Conservation (phyloP, 2,329 filamentous ascomycete genomes). For the Cladophialophora bantiana region DNA sequence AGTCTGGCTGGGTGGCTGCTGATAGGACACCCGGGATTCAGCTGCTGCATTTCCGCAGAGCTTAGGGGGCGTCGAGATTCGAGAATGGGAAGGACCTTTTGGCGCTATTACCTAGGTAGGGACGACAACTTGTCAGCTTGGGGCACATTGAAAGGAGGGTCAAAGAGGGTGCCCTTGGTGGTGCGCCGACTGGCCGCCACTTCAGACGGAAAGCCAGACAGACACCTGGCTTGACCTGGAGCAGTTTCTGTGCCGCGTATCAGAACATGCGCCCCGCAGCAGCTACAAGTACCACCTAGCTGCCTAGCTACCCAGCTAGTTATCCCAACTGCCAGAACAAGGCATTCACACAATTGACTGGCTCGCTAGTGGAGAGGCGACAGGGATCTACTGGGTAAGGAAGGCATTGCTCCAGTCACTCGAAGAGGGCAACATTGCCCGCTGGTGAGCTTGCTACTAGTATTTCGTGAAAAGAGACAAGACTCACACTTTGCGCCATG, state of each 20-base stretch:
- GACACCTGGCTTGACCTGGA: not conserved
- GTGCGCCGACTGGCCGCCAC: not conserved
- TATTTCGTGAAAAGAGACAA: not conserved
- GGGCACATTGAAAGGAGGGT: not conserved
- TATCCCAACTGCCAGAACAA: not conserved
- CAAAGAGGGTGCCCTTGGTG: too few species aligned
- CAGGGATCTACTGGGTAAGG: not conserved
- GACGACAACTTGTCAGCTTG: conserved; percentile 1
- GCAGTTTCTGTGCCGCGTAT: not conserved
- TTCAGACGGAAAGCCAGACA: not conserved
- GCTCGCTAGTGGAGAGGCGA: not conserved
- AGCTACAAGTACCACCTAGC: too few species aligned
- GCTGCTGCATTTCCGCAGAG: not conserved
- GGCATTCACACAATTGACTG: conserved; percentile 3
- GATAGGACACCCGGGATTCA: not conserved
- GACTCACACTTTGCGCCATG: not conserved
- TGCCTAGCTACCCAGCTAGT: too few species aligned
- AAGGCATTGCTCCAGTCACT: not conserved
- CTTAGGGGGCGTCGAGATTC: not conserved
- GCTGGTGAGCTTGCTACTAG: not conserved
- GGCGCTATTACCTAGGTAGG: not conserved
- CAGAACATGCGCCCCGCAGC: not conserved
- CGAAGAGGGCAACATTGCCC: conserved; percentile 9
- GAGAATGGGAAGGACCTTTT: not conserved
- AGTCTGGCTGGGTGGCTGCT: not conserved